Percentiles rank a stretch among this genome's conserved stretches.
These are phyloP conservation scores for Phytophthora fragariae DNA, from an alignment of 352 stramenopile species.

Conservation along the genomic window DNA sequence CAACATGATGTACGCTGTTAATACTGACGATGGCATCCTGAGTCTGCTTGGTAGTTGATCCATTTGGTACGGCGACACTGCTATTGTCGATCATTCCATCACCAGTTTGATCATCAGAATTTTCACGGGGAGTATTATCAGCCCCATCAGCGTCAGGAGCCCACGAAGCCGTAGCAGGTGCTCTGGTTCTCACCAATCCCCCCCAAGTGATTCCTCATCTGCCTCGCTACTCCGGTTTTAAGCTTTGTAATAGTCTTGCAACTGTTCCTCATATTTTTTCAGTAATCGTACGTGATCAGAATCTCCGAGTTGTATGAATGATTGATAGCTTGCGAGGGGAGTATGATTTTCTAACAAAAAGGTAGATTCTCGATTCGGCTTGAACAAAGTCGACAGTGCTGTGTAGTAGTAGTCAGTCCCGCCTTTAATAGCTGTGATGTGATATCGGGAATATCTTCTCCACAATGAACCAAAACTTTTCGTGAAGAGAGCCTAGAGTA, in stretches of 20 bases:
- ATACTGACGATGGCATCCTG: no score
- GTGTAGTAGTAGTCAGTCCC: conserved; percentile 22
- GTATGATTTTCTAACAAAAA: not conserved
- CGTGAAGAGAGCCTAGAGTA: not conserved
- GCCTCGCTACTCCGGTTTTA: not conserved
- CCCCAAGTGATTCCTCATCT: conserved; percentile 5
- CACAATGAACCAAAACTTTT: conserved; percentile 16
- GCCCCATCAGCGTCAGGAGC: no score
- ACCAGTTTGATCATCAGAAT: no score
- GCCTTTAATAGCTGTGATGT: not conserved
- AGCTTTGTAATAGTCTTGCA: conserved; percentile 9
- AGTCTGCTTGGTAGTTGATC: no score
- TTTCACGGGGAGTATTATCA: no score
- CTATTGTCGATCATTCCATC: no score
- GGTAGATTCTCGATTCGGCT: conserved; percentile 15
- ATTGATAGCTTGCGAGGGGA: not conserved
- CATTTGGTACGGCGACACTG: no score
- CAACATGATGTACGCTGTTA: no score
- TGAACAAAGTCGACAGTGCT: conserved; percentile 17
- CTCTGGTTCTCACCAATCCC: conserved; percentile 11
- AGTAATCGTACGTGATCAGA: not conserved
- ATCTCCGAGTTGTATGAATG: not conserved
- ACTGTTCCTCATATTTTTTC: conserved; percentile 4
- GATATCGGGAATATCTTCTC: conserved; percentile 22
- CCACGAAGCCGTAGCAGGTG: not conserved